phyloP scores from a whole-genome alignment of 208 protist species.

The Naegleria fowleri region DNA sequence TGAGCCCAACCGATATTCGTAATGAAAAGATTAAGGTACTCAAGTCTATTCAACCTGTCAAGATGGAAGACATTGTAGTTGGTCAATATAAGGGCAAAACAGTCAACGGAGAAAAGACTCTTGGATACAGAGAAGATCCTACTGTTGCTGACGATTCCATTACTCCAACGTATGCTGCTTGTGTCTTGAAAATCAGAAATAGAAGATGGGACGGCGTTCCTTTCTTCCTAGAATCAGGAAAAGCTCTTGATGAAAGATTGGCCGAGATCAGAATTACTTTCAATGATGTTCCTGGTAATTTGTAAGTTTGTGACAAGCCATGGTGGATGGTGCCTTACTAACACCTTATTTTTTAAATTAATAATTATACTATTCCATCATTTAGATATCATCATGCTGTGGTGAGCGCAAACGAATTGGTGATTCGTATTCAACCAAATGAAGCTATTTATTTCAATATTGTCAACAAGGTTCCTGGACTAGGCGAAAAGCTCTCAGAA shows the following conservation, averaged over 20 bases:
- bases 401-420: conserved; percentile 64
- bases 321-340: too few species aligned
- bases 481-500: conserved; percentile 42
- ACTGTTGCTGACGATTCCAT: conserved; percentile 61
- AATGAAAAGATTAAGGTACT: conserved; percentile 81
- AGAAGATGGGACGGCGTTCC: conserved; percentile 83
- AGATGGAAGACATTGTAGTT: conserved; percentile 68
- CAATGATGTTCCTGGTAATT: conserved; percentile 19
- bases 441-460: conserved; percentile 84
- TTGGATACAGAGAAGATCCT: conserved; percentile 73
- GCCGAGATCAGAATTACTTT: conserved; percentile 15
- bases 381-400: not conserved
- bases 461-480: conserved; percentile 71
- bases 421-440: conserved; percentile 79
- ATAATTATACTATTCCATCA: too few species aligned
- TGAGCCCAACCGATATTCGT: conserved; percentile 70
- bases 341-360: too few species aligned
- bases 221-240: conserved; percentile 81
- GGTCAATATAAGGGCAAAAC: conserved; percentile 78
- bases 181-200: conserved; percentile 76
- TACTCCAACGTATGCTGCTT: conserved; percentile 74
- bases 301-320: not conserved
- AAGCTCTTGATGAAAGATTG: conserved; percentile 42
- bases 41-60: conserved; percentile 56
- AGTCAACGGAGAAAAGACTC: conserved; percentile 59